Evolutionary conservation across 177 flowering plant species (phyloP).

Genomic region (Vitis hybrid): DNA sequence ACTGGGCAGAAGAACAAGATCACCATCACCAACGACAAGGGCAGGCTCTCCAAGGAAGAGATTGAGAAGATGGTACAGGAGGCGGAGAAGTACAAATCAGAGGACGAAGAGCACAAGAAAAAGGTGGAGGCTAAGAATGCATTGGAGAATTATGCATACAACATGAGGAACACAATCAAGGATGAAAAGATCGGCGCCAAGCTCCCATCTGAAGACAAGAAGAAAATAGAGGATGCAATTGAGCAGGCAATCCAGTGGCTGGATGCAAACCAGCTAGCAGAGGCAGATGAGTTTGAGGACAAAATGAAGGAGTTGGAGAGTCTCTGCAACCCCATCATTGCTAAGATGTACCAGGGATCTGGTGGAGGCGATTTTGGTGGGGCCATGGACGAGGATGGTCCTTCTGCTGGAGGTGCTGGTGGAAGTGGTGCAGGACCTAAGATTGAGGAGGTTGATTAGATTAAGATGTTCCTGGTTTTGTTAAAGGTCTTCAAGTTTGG

Average conservation of each 20-base stretch:
- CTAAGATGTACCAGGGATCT: slow-evolving; percentile 28
- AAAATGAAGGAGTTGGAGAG: slow-evolving; percentile 47
- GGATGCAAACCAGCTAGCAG: slow-evolving; percentile 43
- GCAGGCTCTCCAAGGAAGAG: slow-evolving; percentile 42
- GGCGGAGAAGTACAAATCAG: slow-evolving; percentile 49
- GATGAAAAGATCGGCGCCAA: slow-evolving; percentile 43
- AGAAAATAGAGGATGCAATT: slow-evolving; percentile 48
- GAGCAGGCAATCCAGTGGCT: slow-evolving; percentile 47
- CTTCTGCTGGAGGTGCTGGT: slow-evolving; percentile 11
- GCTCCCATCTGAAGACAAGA: slow-evolving; percentile 31
- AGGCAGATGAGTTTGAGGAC: slow-evolving; percentile 39
- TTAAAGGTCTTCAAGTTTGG: no score
- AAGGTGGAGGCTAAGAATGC: slow-evolving; percentile 47
- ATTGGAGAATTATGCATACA: slow-evolving; percentile 39
- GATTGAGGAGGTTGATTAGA: slow-evolving; percentile 31
- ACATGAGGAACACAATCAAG: slow-evolving; percentile 54
- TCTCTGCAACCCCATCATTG: slow-evolving; percentile 43
- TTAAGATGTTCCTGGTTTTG: background rate
- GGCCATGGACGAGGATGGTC: slow-evolving; percentile 24
- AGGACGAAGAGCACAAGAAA: slow-evolving; percentile 48
- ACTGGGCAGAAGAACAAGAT: slow-evolving; percentile 54
- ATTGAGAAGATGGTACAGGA: slow-evolving; percentile 49
- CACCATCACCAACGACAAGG: slow-evolving; percentile 52
- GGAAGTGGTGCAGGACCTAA: slow-evolving; percentile 28
- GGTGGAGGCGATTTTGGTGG: slow-evolving; percentile 25